These are phyloP conservation scores for Prosopis cineraria DNA, from an alignment of 306 rosid species.

Conservation along the genomic window DNA sequence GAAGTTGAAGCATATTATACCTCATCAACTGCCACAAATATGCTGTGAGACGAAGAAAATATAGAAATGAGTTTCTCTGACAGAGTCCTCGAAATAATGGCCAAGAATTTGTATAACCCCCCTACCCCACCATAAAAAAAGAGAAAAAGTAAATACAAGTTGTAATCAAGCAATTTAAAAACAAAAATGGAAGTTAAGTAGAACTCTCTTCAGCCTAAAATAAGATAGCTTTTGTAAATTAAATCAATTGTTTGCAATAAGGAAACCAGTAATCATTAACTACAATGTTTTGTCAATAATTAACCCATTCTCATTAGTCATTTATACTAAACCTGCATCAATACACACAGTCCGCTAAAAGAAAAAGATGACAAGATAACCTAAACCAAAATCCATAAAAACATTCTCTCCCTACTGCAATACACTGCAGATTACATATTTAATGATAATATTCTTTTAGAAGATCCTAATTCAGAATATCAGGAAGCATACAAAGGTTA, in stretches of 20 bases:
- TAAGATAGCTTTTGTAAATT: background rate
- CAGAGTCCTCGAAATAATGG: slow-evolving; percentile 2
- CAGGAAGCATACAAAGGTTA: background rate
- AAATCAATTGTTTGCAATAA: background rate
- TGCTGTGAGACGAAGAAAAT: slow-evolving; percentile 54
- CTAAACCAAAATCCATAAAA: background rate
- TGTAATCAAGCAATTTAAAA: background rate
- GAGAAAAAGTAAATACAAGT: background rate
- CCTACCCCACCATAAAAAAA: background rate
- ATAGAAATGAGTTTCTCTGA: slow-evolving; percentile 10
- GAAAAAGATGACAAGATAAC: background rate
- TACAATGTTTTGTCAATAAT: background rate
- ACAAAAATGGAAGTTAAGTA: background rate
- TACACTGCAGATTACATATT: background rate
- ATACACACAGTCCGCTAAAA: background rate
- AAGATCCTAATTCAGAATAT: background rate
- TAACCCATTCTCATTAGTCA: slow-evolving; percentile 8
- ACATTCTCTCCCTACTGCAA: background rate
- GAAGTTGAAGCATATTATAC: slow-evolving; percentile 91
- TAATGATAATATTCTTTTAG: background rate
- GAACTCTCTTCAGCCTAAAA: background rate
- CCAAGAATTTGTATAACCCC: background rate
- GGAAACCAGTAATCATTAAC: background rate
- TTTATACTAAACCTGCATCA: background rate
- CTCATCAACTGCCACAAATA: slow-evolving; percentile 98